Base-by-base conservation (phyloP, 2,329 filamentous ascomycete species). In the Fusarium scirpi region DNA sequence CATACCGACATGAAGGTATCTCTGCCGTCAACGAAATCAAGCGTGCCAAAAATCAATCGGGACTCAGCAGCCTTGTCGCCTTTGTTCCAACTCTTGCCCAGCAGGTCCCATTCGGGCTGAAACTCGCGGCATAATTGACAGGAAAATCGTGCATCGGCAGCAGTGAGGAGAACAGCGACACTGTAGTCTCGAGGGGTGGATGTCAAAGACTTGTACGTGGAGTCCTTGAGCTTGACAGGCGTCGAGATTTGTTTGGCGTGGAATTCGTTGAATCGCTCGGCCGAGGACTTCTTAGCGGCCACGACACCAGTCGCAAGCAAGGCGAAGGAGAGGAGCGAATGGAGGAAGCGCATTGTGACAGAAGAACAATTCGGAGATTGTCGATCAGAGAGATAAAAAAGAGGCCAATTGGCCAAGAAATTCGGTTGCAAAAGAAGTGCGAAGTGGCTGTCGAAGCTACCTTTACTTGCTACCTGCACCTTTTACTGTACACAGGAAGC, bases 41-140 rank as follows among this genome's bases (percentile, higher is more conserved):
- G 82, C 9, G 92, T 95, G 25, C 89, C 91, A 81, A 95, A 97
- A 46, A 98, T 80, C 70, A 97, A 76, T 67, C 91, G 87, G 29
- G 90, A 91, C 71, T 93, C 86, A 56, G 86, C 91, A 63, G 88
- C 84, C 83, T 91, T 93, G 80, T 97, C 92, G 10, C 93, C 94
- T 80, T 92, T 94, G 67, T 86, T 86, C 96, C 96, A 99, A 82
- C 92, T 96, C 80, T 90, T 92, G 57, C 89, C 89, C 58, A 99
- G 83, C 57, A 98, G 81, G 58, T 97, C 92, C 92, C 94, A 99
- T 82, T 99, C 96, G 3, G 94, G 92, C 80, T 97, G 92, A 80
- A 99, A 97, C 56, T 97, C 93, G 55, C 90, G 88, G 81, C 96
- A 99, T 51, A 98, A 85, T 71, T 90, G 85, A 80, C 96, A 99